Evolutionary conservation across 768 basidiomycete genomes (phyloP), one percentile per base, ranked within the genome.

Genomic region (Boletus rex-veris): DNA sequence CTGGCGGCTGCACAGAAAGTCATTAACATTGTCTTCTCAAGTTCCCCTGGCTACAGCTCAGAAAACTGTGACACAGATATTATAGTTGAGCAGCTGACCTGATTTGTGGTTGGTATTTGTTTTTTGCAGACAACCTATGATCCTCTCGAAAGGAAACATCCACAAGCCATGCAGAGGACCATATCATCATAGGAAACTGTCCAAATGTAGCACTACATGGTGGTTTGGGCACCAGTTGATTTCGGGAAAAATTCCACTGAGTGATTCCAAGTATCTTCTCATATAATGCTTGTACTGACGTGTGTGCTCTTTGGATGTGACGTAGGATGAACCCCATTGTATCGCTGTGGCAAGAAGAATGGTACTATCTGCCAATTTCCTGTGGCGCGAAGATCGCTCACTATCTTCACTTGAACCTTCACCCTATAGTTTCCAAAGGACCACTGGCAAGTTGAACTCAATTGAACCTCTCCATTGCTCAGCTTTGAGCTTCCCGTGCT

Each of bases 271-370:
- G 56, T 75, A 74, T 2, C 12, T 24, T 3, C 10, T n/a, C 53
- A 74, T 71, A 15, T 70, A 54, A 0, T 52, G 21, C 1, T 35
- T 21, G 45, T 70, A 72, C 6, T 53, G 50, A n/a, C 7, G 4
- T 1, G 45, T 48, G 19, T 66, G 60, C 0, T 51, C 9, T 2
- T 24, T 12, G 1, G 70, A 69, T 2, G 63, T 63, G 10, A 51
- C 49, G 5, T 61, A 48, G 1, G 60, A 62, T 3, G 61, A 53
- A 1, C 58, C 70, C 48, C 68, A 41, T 9, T 45, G 3, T 16
- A 49, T 40, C 3, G 9, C 19, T 3, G 9, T 46, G 8, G 33
- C 33, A 0, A 2, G 2, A 19, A 19, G n/a, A n/a, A n/a, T n/a
- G n/a, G n/a, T 43, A 14, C 42, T 43, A 3, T 28, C 5, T 6